Base-by-base conservation (phyloP, 257 asterid genomes). In the Forsythia suspensa region DNA sequence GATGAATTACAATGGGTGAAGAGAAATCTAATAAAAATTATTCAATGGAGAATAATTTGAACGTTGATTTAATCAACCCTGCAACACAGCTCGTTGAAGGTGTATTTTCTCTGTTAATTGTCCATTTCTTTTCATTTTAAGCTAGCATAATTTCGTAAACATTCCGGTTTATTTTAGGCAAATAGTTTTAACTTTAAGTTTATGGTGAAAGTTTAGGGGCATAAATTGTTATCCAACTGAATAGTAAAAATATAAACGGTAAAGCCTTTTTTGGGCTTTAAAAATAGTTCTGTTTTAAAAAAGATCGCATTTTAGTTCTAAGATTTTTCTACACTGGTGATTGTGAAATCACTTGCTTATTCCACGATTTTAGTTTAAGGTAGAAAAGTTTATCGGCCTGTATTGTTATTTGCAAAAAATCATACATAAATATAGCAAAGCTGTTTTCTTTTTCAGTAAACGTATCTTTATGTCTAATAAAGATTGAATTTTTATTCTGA, bases 21-120 rank as follows among this genome's bases (percentile, higher is more conserved):
- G 83, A 75, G 20, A 81, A 77, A 6, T 81, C 80, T 59, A 71
- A 71, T 57, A 68, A 48, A 13, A 42, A 15, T 43, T 2, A 83
- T 66, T 79, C 82, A 3, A 72, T 20, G 65, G 72, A 77, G 67
- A 80, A 41, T 70, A 48, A 82, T 65, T 78, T 69, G 44, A 76
- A 67, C n/a, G 70, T 43, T 42, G 87, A 73, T 84, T 69, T 75
- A 4, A 51, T 70, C 72, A 79, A 84, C 77, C 76, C 38, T 42
- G 90, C 73, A 18, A 86, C 91, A 37, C 94, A 85, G 72, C 76
- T 83, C 65, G 80, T 88, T 42, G 90, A 86, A 71, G 80, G 78
- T 76, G 76, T 16, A 70, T 78, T 85, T 83, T 84, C 81, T 84
- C 84, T 36, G 93, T 94, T 87, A 80, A 68, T 51, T 71, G 6